Evolutionary conservation across 139 green algal genomes (phyloP).

Genomic region (Zygnema circumcarinatum): DNA sequence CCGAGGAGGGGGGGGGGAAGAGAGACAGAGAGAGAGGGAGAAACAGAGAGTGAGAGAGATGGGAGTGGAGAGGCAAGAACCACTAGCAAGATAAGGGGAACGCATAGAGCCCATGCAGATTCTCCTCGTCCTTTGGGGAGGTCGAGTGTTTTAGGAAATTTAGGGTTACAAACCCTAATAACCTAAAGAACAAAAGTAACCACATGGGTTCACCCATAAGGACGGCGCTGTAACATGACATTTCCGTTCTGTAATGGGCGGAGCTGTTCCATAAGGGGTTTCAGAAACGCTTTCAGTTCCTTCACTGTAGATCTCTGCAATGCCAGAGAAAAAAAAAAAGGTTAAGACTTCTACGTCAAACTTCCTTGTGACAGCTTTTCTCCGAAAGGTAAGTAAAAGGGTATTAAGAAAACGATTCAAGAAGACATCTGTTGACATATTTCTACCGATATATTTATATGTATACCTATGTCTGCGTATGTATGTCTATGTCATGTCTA

Average conservation of each 20-base stretch:
- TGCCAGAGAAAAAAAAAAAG: slow-evolving; percentile 16
- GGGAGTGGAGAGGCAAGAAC: background rate
- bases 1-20: too few species aligned
- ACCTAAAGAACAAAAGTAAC: too few species aligned
- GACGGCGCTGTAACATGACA: background rate
- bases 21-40: background rate
- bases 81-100: background rate
- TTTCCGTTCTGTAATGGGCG: slow-evolving; percentile 49
- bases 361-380: background rate
- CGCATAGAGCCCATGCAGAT: background rate
- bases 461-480: too few species aligned
- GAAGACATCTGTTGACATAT: too few species aligned
- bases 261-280: slow-evolving; percentile 45
- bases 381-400: slow-evolving; percentile 3
- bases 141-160: background rate
- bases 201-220: background rate
- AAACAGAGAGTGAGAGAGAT: background rate
- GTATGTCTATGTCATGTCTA: too few species aligned
- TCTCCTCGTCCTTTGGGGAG: background rate
- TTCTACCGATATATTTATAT: too few species aligned
- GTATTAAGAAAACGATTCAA: background rate
- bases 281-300: slow-evolving; percentile 38
- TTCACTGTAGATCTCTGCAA: slow-evolving; percentile 45
- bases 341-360: slow-evolving; percentile 1
- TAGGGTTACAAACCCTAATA: background rate